phyloP scores from a whole-genome alignment of 2,329 filamentous ascomycete species.

The Venturia oleaginea region DNA sequence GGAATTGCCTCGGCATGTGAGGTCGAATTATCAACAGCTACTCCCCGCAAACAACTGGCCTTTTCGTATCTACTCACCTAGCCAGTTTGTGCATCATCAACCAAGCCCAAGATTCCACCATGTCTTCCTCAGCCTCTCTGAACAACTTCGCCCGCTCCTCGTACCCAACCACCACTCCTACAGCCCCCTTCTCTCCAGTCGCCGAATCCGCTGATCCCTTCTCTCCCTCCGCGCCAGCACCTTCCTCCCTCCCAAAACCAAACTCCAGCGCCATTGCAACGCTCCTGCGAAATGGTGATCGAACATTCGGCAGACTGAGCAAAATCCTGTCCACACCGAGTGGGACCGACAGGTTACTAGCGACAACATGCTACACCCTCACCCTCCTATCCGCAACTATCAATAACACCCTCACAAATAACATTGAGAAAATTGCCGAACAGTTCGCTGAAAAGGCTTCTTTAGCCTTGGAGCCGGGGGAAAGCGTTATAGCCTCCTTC shows the following conservation, averaged over 20 bases:
- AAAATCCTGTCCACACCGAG: conserved; percentile 31
- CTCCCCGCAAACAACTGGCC: neutral
- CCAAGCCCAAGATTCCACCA: neutral
- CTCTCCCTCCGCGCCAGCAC: neutral
- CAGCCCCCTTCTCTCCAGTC: conserved; percentile 8
- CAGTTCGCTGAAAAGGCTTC: conserved; percentile 30
- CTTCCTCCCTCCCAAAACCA: conserved; percentile 7
- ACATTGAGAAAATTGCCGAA: conserved; percentile 28
- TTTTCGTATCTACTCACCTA: neutral
- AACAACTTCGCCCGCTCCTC: conserved; percentile 9
- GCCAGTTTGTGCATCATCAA: neutral
- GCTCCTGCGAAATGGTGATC: conserved; percentile 20
- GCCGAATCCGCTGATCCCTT: neutral
- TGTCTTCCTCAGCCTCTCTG: conserved; percentile 9
- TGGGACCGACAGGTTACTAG: conserved; percentile 33
- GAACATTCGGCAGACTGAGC: conserved; percentile 25
- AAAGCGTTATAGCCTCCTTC: conserved; percentile 31
- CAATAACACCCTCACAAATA: conserved; percentile 26
- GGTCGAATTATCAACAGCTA: neutral
- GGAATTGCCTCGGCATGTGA: neutral
- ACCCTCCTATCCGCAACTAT: conserved; percentile 32
- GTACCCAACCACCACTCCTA: neutral
- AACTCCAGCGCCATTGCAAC: neutral
- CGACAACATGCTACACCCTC: conserved; percentile 36
- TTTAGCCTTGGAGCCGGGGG: conserved; percentile 31